Base-by-base conservation (phyloP, 2,329 filamentous ascomycete species). In the Colletotrichum simmondsii region DNA sequence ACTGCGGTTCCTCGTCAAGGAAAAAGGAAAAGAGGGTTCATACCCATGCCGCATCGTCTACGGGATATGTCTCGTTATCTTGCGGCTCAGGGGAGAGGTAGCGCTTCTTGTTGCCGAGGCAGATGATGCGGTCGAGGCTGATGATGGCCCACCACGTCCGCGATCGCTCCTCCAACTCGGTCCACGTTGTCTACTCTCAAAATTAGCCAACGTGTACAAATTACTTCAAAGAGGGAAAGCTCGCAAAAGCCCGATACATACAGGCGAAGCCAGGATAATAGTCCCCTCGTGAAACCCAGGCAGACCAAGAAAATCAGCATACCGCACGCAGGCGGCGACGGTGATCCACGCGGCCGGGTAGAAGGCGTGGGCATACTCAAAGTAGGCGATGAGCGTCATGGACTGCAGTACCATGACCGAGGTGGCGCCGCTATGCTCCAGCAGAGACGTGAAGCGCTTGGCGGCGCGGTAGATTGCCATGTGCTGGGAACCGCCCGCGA, bases 311-410 rank as follows among this genome's bases (percentile, higher is more conserved):
- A 87, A 80, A 54, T 85, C 83, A 10, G 82, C 81, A 74, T 87
- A 86, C 66, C 86, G 78, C 24, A 83, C 80, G 76, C 84, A 86
- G 76, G 80, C 79, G 2, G 83, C 86, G 6, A 86, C 80, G 1
- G 84, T 84, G 78, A 88, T 84, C 80, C 85, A 88, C 16, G 85
- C 85, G 12, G 85, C 83, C 4, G 87, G 87, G 73, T 88, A 88
- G 59, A 88, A 85, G 4, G 80, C 83, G 73, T 88, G 86, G 1
- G 85, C 83, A 69, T 85, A 80, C 75, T 88, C 86, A 75, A 87
- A 88, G 3, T 87, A 77, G 8, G 85, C 81, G 26, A 88, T 78
- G 16, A 88, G 80, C 1, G 87, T 73, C 72, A 83, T 80, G 4
- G 84, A 83, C 76, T 88, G 87, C 8, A 88, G 79, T 52, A 85